phyloP scores from a whole-genome alignment of 1,284 basidiomycete genomes.

The Trametes polyzona region DNA sequence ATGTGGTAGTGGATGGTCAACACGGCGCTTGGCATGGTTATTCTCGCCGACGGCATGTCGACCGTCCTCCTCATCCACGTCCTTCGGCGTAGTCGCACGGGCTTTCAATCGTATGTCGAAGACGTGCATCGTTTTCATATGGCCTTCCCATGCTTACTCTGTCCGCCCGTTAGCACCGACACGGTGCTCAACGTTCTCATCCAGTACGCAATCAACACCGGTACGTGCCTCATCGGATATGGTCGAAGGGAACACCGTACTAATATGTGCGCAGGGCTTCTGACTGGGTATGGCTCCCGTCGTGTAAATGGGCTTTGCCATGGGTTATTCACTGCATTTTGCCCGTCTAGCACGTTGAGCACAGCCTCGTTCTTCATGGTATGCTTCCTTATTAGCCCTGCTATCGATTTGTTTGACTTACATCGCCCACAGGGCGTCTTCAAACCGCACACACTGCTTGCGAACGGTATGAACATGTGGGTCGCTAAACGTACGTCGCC shows the following conservation, averaged over 20 bases:
- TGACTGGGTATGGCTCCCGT: slow-evolving; percentile 6
- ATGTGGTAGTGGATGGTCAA: slow-evolving; percentile 10
- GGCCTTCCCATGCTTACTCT: too few species aligned
- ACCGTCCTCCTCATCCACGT: slow-evolving; percentile 2
- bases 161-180: slow-evolving; percentile 15
- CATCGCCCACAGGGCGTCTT: background rate
- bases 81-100: slow-evolving; percentile 10
- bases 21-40: background rate
- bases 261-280: background rate
- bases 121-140: background rate
- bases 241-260: background rate
- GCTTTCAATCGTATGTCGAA: slow-evolving; percentile 6
- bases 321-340: too few species aligned
- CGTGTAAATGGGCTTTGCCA: too few species aligned
- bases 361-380: background rate
- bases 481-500: background rate
- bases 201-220: slow-evolving; percentile 13
- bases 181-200: slow-evolving; percentile 2
- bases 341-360: background rate
- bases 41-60: slow-evolving; percentile 1
- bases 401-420: background rate
- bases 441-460: background rate
- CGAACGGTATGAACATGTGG: background rate
- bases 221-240: background rate
- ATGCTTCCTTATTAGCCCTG: background rate